Evolutionary conservation across 192 early-diverging fungal genomes (phyloP).

Genomic region (Coemansia sp.): DNA sequence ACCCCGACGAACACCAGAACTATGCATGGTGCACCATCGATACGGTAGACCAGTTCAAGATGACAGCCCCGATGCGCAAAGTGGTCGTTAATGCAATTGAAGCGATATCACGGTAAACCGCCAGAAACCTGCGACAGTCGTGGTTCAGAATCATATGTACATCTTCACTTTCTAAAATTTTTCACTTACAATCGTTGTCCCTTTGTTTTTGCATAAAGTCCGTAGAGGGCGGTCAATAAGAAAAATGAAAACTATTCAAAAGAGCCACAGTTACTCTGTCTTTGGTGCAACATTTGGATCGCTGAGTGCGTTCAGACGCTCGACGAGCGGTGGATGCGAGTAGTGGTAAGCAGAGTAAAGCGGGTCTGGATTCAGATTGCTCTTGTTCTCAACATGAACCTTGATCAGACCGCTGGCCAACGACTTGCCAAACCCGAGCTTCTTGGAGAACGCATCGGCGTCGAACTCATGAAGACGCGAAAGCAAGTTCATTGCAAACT

Average conservation of each 20-base stretch:
- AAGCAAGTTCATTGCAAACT: constrained; percentile 76
- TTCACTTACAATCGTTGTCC: too few relatives aligned
- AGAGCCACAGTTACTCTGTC: constrained; percentile 3
- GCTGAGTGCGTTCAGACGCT: constrained; percentile 72
- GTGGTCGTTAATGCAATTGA: constrained; percentile 33
- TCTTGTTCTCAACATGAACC: constrained; percentile 85
- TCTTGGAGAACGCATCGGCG: constrained; percentile 87
- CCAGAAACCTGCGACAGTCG: too few relatives aligned
- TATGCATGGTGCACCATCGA: constrained; percentile 32
- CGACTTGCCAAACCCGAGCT: constrained; percentile 73
- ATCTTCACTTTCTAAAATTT: too few relatives aligned
- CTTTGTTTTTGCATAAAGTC: not conserved
- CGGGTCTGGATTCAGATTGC: constrained; percentile 81
- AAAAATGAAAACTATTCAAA: too few relatives aligned
- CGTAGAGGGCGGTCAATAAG: too few relatives aligned
- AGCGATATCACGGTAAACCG: not conserved
- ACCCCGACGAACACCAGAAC: constrained; percentile 43
- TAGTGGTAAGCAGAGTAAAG: constrained; percentile 91
- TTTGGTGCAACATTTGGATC: constrained; percentile 54
- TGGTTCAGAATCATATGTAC: too few relatives aligned
- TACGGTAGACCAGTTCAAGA: constrained; percentile 32
- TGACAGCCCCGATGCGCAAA: constrained; percentile 38
- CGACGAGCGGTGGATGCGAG: constrained; percentile 88
- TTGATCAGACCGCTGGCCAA: constrained; percentile 84
- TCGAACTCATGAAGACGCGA: constrained; percentile 90